phyloP scores from a whole-genome alignment of 1,284 basidiomycete genomes.

The Pulchroboletus neoregius region DNA sequence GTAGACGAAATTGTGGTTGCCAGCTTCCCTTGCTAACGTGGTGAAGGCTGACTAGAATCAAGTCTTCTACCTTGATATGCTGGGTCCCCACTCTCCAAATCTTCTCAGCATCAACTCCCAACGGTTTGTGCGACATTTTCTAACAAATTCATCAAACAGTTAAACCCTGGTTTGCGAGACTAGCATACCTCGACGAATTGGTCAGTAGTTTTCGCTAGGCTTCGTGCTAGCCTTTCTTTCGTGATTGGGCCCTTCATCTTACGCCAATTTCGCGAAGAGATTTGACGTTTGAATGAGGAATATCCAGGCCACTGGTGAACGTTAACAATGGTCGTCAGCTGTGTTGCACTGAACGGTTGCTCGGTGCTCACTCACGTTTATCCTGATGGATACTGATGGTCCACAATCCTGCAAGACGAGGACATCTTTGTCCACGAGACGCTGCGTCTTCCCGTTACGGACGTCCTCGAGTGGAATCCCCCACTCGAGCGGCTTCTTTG shows the following conservation, averaged over 20 bases:
- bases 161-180: not conserved
- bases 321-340: not conserved
- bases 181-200: constrained; percentile 47
- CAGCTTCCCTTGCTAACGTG: constrained; percentile 74
- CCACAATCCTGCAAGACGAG: constrained; percentile 59
- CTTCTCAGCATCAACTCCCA: constrained; percentile 36
- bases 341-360: constrained; percentile 3
- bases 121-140: constrained; percentile 29
- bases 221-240: constrained; percentile 54
- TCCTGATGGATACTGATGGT: constrained; percentile 65
- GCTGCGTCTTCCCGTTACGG: constrained; percentile 38
- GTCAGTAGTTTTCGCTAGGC: constrained; percentile 53
- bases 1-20: constrained; percentile 65
- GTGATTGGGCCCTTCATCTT: constrained; percentile 66
- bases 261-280: constrained; percentile 67
- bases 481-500: constrained; percentile 45
- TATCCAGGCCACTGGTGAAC: constrained; percentile 69
- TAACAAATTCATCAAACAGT: constrained; percentile 17
- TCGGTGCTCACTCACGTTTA: constrained; percentile 48
- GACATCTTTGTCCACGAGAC: constrained; percentile 47
- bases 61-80: constrained; percentile 55
- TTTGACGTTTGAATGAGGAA: constrained; percentile 61
- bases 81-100: constrained; percentile 53
- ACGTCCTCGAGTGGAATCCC: constrained; percentile 56
- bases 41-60: constrained; percentile 66